Evolutionary conservation across 257 asterid genomes (phyloP).

Genomic region (Dorcoceras hygrometricum): DNA sequence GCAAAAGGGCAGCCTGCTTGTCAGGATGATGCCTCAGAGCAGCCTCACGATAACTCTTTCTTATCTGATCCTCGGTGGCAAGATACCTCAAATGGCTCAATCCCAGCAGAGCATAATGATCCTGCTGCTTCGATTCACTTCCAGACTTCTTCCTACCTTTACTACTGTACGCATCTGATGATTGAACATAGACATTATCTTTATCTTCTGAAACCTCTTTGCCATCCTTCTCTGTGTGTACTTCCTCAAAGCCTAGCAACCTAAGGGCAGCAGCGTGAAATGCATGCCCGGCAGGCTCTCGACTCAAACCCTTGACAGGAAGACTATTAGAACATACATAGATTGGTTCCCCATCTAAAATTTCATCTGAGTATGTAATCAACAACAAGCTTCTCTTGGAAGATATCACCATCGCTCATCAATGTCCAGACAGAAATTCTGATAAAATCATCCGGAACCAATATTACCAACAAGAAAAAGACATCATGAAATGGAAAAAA

Average conservation of each 20-base stretch:
- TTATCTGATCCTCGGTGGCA: constrained; percentile 94
- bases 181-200: constrained; percentile 46
- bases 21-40: constrained; percentile 95
- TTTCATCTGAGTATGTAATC: constrained; percentile 61
- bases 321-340: constrained; percentile 57
- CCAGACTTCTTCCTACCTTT: constrained; percentile 89
- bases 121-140: constrained; percentile 65
- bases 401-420: constrained; percentile 26
- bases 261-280: constrained; percentile 85
- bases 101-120: constrained; percentile 91
- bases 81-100: constrained; percentile 91
- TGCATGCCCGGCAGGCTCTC: constrained; percentile 91
- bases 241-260: constrained; percentile 58
- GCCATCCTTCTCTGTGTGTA: constrained; percentile 31
- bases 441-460: background rate
- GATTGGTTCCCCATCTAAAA: constrained; percentile 68
- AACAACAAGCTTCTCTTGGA: constrained; percentile 40
- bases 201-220: constrained; percentile 46
- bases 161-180: constrained; percentile 76
- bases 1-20: constrained; percentile 85
- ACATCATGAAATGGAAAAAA: too few species aligned
- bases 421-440: background rate
- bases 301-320: constrained; percentile 58
- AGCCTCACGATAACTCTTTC: constrained; percentile 83
- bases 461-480: background rate